Evolutionary conservation across 257 asterid species (phyloP).

Genomic region (Penstemon eatonii): DNA sequence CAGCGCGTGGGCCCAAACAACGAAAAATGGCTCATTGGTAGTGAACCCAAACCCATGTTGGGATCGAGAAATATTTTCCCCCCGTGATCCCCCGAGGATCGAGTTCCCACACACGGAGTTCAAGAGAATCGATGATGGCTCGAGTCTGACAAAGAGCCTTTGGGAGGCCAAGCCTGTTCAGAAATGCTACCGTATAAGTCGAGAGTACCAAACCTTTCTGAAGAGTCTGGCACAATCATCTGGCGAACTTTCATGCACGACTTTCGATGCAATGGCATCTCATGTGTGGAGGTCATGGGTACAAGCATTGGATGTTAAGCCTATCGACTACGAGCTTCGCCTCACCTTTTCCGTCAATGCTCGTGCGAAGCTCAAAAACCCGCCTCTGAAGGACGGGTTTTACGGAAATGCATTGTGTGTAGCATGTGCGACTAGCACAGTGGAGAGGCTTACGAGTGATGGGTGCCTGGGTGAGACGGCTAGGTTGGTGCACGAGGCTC

Average conservation of each 20-base stretch:
- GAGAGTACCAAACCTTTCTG: constrained; percentile 51
- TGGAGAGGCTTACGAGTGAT: constrained; percentile 34
- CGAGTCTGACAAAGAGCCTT: constrained; percentile 48
- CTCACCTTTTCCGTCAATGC: constrained; percentile 82
- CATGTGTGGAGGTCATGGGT: constrained; percentile 93
- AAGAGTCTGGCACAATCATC: constrained; percentile 48
- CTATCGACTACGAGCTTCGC: constrained; percentile 61
- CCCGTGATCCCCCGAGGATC: constrained; percentile 58
- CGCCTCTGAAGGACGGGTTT: constrained; percentile 61
- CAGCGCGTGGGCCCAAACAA: constrained; percentile 75
- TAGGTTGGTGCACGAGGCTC: constrained; percentile 53
- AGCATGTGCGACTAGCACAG: constrained; percentile 70
- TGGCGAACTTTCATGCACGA: constrained; percentile 47
- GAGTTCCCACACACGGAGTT: constrained; percentile 65
- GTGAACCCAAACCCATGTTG: constrained; percentile 60
- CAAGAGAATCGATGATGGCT: constrained; percentile 51
- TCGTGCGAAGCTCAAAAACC: constrained; percentile 57
- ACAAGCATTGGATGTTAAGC: constrained; percentile 54
- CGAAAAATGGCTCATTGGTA: constrained; percentile 51
- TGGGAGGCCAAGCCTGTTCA: constrained; percentile 65
- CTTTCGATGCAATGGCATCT: constrained; percentile 86
- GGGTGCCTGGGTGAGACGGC: constrained; percentile 43
- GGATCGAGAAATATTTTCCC: constrained; percentile 68
- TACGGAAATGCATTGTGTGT: constrained; percentile 81
- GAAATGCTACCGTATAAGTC: constrained; percentile 64